phyloP scores from a whole-genome alignment of 352 stramenopile genomes.

The Phytophthora sp. region DNA sequence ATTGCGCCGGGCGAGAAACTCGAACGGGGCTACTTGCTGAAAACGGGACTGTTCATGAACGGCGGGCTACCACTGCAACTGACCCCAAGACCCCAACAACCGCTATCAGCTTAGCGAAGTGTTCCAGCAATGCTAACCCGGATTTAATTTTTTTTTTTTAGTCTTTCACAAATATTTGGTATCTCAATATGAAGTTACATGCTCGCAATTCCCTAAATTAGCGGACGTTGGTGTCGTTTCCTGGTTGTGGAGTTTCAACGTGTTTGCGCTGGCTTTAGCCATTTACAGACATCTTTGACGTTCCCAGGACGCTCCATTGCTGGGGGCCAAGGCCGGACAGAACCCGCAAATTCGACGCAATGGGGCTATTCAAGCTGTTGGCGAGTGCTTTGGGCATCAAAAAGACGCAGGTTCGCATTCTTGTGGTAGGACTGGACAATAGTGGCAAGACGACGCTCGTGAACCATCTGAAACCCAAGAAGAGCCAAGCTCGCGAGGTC shows the following conservation, averaged over 20 bases:
- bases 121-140: no score
- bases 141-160: neutral
- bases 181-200: neutral
- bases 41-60: constrained; percentile 59
- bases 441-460: constrained; percentile 93
- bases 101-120: constrained; percentile 4
- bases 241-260: constrained; percentile 13
- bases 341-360: constrained; percentile 26
- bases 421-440: constrained; percentile 91
- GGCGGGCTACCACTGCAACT: constrained; percentile 54
- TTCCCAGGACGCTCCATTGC: neutral
- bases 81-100: constrained; percentile 23
- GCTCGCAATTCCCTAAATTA: constrained; percentile 28
- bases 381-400: constrained; percentile 79
- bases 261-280: neutral
- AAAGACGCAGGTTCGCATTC: constrained; percentile 86
- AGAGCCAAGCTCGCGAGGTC: constrained; percentile 82
- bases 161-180: neutral
- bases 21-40: constrained; percentile 61
- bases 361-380: constrained; percentile 89
- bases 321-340: neutral
- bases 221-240: constrained; percentile 26
- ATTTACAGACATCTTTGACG: constrained; percentile 21
- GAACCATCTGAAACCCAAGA: constrained; percentile 92
- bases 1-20: constrained; percentile 46